Conservation (phyloP, 2,329 filamentous ascomycete species). For the Atkinsonella texensis region DNA sequence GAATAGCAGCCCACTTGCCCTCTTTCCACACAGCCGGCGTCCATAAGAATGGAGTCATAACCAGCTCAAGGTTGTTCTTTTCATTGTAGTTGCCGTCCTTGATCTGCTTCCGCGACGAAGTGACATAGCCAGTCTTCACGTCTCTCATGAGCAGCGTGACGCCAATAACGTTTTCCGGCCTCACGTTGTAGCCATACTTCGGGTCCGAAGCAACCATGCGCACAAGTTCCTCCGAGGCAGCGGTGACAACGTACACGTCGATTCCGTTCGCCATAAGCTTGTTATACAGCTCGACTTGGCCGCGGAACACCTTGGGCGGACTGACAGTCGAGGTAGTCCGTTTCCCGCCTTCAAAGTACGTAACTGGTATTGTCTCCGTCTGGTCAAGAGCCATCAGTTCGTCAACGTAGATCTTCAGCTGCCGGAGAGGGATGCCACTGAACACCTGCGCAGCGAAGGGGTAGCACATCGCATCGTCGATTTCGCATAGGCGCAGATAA, state of each 20-base stretch:
- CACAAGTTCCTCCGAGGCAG: constrained; percentile 31
- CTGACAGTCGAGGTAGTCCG: constrained; percentile 17
- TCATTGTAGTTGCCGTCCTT: constrained; percentile 22
- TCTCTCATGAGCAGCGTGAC: constrained; percentile 26
- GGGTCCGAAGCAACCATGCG: constrained; percentile 33
- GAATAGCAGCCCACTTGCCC: constrained; percentile 31
- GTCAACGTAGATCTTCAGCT: constrained; percentile 34
- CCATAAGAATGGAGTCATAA: constrained; percentile 29
- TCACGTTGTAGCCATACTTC: constrained; percentile 32
- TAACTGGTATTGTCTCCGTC: constrained; percentile 18
- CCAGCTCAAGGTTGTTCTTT: constrained; percentile 24
- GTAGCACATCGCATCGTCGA: constrained; percentile 30
- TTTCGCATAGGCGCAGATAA: constrained; percentile 29
- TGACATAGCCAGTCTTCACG: constrained; percentile 16
- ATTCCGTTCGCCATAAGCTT: constrained; percentile 30
- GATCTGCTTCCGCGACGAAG: constrained; percentile 28
- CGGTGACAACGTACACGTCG: constrained; percentile 30
- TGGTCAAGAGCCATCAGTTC: constrained; percentile 31
- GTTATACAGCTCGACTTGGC: constrained; percentile 32
- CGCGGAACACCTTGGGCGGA: constrained; percentile 25
- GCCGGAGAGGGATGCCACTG: constrained; percentile 28
- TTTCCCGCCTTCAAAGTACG: constrained; percentile 23
- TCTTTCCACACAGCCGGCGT: constrained; percentile 31
- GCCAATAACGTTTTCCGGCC: constrained; percentile 30
- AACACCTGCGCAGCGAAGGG: constrained; percentile 31